phyloP scores from a whole-genome alignment of 441 rosid genomes.

The Pelargonium myrrhifolium region DNA sequence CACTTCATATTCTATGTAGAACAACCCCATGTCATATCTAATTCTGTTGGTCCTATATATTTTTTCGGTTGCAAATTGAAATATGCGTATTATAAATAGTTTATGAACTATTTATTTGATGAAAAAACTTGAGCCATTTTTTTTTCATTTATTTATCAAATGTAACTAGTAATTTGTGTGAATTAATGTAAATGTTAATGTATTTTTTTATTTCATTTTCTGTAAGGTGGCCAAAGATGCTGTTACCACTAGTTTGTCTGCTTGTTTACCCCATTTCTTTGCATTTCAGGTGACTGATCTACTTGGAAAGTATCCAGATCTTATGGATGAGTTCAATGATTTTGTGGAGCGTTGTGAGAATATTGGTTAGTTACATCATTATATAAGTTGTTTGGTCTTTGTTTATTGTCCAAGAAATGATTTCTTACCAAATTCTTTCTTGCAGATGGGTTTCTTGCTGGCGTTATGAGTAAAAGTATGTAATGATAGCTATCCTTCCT shows the following conservation, averaged over 20 bases:
- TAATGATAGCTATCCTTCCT: constrained; percentile 17
- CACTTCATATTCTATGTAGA: background rate
- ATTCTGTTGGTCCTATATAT: background rate
- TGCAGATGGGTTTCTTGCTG: constrained; percentile 89
- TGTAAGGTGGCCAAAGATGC: background rate
- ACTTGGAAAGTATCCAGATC: constrained; percentile 75
- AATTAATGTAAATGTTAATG: background rate
- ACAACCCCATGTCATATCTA: background rate
- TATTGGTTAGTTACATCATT: constrained; percentile 44
- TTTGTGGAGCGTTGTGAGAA: constrained; percentile 83
- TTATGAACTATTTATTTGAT: too few species aligned
- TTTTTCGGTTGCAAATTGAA: background rate
- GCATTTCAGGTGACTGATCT: constrained; percentile 55
- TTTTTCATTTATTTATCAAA: too few species aligned
- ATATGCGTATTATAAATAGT: background rate
- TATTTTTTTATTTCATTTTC: background rate
- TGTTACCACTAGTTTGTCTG: background rate
- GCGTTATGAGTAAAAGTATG: constrained; percentile 85
- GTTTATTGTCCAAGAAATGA: constrained; percentile 1
- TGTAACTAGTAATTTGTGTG: background rate
- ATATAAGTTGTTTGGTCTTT: constrained; percentile 19
- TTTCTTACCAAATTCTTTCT: constrained; percentile 25
- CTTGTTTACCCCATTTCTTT: background rate
- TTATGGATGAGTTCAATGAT: constrained; percentile 78
- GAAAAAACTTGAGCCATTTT: too few species aligned